A percentile compares a stretch with the other conserved stretches of the same genome.
These are phyloP conservation scores for Delonix regia DNA, from an alignment of 306 rosid genomes.

Conservation along the genomic window DNA sequence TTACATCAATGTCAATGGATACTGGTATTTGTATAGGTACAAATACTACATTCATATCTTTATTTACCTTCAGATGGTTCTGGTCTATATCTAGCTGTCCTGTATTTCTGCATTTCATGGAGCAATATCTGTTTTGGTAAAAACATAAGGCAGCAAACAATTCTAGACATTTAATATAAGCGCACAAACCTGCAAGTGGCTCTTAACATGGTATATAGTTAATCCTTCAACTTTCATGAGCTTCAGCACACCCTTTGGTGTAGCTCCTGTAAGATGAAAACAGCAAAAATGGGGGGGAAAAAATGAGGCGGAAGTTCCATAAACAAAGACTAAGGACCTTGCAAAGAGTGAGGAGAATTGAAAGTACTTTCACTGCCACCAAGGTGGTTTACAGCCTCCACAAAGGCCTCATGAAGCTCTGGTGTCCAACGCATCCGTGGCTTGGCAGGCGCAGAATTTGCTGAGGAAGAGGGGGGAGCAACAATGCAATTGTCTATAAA, in stretches of 20 bases:
- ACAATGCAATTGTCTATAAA: slow-evolving; percentile 59
- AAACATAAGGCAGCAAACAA: slow-evolving; percentile 35
- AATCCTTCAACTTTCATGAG: slow-evolving; percentile 93
- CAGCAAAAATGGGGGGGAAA: not conserved
- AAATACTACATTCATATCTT: slow-evolving; percentile 31
- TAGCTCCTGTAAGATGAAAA: slow-evolving; percentile 72
- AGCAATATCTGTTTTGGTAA: slow-evolving; percentile 42
- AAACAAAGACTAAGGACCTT: slow-evolving; percentile 14
- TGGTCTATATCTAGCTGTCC: slow-evolving; percentile 99
- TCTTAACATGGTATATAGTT: slow-evolving; percentile 98
- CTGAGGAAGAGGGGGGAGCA: slow-evolving; percentile 57
- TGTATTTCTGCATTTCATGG: slow-evolving; percentile 86
- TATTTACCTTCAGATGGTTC: slow-evolving; percentile 87
- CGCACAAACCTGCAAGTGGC: slow-evolving; percentile 86
- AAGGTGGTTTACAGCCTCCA: slow-evolving; percentile 95
- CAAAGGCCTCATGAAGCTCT: slow-evolving; percentile 97
- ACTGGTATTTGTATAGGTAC: not conserved
- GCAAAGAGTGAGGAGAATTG: slow-evolving; percentile 35
- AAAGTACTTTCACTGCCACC: slow-evolving; percentile 96
- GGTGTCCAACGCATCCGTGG: slow-evolving; percentile 99
- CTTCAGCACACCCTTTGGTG: slow-evolving; percentile 98
- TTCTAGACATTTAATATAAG: slow-evolving; percentile 25
- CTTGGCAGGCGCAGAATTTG: slow-evolving; percentile 68
- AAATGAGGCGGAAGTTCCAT: slow-evolving; percentile 38
- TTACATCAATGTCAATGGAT: slow-evolving; percentile 4